Percentiles rank a stretch among this genome's conserved stretches.
These are phyloP conservation scores for Gossypium mustelinum DNA, from an alignment of 345 rosid species.

Conservation along the genomic window DNA sequence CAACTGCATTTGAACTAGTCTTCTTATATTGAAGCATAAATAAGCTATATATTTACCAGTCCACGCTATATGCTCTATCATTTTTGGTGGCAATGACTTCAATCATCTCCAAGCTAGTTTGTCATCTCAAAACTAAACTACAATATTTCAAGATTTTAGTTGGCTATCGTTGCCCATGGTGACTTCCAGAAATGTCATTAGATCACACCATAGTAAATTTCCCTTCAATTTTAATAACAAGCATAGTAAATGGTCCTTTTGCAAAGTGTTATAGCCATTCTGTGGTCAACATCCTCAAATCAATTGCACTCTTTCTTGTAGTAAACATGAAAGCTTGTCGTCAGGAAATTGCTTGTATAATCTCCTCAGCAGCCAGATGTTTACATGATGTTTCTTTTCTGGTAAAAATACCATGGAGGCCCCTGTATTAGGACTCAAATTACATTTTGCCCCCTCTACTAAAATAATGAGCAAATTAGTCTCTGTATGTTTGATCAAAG, in stretches of 20 bases:
- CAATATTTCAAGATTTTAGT: background rate
- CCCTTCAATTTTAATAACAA: background rate
- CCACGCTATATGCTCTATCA: background rate
- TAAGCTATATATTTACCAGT: background rate
- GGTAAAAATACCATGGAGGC: too few relatives aligned
- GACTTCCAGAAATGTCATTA: background rate
- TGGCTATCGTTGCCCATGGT: background rate
- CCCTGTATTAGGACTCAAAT: too few relatives aligned
- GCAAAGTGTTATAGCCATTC: background rate
- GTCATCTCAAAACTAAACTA: background rate
- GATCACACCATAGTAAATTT: background rate
- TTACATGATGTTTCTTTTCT: background rate
- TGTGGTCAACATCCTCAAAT: background rate
- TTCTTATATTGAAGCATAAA: background rate
- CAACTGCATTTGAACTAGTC: slow-evolving; percentile 5
- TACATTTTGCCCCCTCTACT: too few relatives aligned
- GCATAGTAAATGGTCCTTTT: background rate
- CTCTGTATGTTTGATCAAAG: too few relatives aligned
- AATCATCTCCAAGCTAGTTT: background rate
- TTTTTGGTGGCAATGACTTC: background rate
- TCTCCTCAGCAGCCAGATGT: background rate
- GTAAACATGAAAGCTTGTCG: background rate
- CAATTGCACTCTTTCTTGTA: background rate
- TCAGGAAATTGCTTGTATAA: background rate
- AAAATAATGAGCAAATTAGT: too few relatives aligned